Evolutionary conservation across 306 rosid species (phyloP), one percentile per base, ranked within the genome.

Genomic region (Biancaea sappan): DNA sequence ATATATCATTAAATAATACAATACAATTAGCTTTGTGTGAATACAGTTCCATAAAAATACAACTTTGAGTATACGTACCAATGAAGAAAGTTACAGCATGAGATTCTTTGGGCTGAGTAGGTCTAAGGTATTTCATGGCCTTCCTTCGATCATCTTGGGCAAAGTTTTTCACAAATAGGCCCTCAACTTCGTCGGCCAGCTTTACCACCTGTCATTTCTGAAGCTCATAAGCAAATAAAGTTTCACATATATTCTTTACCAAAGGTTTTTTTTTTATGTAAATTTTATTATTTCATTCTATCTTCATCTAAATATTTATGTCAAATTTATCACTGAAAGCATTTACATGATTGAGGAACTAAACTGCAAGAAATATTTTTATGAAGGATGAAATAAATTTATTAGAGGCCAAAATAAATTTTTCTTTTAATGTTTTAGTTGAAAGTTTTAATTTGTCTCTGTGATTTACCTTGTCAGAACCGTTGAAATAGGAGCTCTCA

Each of bases 51-150:
- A n/a, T n/a, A n/a, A n/a, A n/a, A n/a, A n/a, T 34, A 34, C 3
- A 34, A 5, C 5, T 69, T 25, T 68, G 74, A 35, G 43, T 16
- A 13, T 44, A 1, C 97, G 85, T 61, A 92, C 99, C 99, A 75
- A 90, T 92, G 83, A 92, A 92, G 87, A 95, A 92, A 32, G 99
- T 87, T 50, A 86, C 88, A 24, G 92, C 69, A 77, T 95, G 99
- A 48, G 98, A 92, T 75, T 92, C 98, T 82, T 88, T 85, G 3
- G 76, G 82, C 66, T 88, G 97, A 22, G 70, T 88, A 4, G 99
- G 99, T 80, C 84, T 92, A 51, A 95, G 98, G 85, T 90, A 95
- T 65, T 92, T 95, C 96, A 95, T 88, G 87, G 97, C 99, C 85
- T 95, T 95, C 54, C 97, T 82, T 57, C 90, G 38, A 80, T 95